phyloP scores from a whole-genome alignment of 2,329 filamentous ascomycete species.

The Microcyclospora pomicola region DNA sequence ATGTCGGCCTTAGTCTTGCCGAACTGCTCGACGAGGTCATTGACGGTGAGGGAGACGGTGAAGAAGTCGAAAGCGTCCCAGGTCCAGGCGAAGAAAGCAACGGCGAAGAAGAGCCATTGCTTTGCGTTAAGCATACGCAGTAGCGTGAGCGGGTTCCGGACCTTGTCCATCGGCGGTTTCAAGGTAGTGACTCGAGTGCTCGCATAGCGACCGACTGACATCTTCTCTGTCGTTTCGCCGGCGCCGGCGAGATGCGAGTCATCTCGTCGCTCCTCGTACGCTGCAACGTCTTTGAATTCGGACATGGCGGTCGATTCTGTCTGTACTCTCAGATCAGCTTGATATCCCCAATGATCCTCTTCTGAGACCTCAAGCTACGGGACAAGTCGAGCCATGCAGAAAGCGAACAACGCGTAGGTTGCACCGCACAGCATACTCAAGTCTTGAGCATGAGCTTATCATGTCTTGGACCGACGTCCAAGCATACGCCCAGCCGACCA shows the following conservation, averaged over 20 bases:
- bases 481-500: no score
- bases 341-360: no score
- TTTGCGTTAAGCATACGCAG: slow-evolving; percentile 38
- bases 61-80: slow-evolving; percentile 50
- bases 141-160: slow-evolving; percentile 40
- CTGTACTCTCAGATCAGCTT: no score
- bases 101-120: slow-evolving; percentile 44
- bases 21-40: slow-evolving; percentile 40
- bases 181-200: slow-evolving; percentile 40
- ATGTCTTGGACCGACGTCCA: no score
- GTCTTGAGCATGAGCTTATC: no score
- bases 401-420: no score
- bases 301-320: no score
- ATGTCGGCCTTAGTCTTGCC: slow-evolving; percentile 42
- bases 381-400: no score
- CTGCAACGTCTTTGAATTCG: no score
- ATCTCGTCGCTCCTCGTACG: no score
- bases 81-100: slow-evolving; percentile 36
- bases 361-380: no score
- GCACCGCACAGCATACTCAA: no score
- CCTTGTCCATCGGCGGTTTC: slow-evolving; percentile 41
- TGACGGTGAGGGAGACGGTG: slow-evolving; percentile 44
- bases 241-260: slow-evolving; percentile 6
- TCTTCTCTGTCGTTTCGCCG: slow-evolving; percentile 14
- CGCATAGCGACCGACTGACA: slow-evolving; percentile 35